Evolutionary conservation across 352 stramenopile genomes (phyloP).

Genomic region (Blastocystis hominis): DNA sequence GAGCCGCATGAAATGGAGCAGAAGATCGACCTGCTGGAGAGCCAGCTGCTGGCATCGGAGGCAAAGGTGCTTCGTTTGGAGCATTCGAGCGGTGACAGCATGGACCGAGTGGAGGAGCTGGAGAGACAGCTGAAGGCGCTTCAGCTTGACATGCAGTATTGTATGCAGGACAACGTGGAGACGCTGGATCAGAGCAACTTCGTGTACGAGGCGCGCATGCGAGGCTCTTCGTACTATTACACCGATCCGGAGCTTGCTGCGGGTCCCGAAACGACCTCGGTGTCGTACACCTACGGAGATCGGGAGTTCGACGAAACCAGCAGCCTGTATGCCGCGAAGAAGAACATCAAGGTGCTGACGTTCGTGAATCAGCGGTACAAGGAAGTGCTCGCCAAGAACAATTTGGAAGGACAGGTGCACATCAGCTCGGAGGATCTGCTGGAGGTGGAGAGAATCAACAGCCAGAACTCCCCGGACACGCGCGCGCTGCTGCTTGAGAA

Average conservation of each 20-base stretch:
- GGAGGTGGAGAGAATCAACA: background rate
- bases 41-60: background rate
- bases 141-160: background rate
- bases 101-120: background rate
- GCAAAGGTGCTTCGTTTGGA: background rate
- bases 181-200: conserved; percentile 34
- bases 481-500: background rate
- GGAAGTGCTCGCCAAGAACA: background rate
- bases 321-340: background rate
- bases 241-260: background rate
- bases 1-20: background rate
- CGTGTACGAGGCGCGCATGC: conserved; percentile 26
- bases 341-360: conserved; percentile 15
- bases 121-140: background rate
- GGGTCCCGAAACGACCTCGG: background rate
- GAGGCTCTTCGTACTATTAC: background rate
- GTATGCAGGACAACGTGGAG: background rate
- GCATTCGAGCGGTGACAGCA: background rate
- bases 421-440: background rate
- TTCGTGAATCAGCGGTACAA: conserved; percentile 12
- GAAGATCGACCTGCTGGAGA: background rate
- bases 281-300: background rate
- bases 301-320: background rate
- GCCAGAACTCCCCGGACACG: background rate
- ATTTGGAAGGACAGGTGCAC: background rate